Conservation (phyloP, 2,329 filamentous ascomycete species). For the Venturia pyrina region DNA sequence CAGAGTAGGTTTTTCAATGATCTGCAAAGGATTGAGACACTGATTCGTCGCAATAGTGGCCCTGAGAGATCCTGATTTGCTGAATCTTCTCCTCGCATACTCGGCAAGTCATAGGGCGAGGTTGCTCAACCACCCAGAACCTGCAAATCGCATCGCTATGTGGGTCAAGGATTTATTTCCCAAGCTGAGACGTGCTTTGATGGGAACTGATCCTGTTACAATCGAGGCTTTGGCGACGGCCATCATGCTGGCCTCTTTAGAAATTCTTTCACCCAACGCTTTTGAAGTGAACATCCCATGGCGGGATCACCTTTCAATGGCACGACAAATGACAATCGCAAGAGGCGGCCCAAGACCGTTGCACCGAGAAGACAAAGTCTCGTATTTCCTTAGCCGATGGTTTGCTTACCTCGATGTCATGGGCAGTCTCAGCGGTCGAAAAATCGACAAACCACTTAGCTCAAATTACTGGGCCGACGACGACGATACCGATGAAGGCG, state of each 20-base stretch:
- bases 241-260: constrained; percentile 74
- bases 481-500: constrained; percentile 46
- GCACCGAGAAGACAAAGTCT: constrained; percentile 46
- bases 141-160: constrained; percentile 64
- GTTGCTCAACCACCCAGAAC: constrained; percentile 63
- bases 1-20: constrained; percentile 40
- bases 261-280: constrained; percentile 72
- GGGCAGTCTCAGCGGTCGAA: constrained; percentile 56
- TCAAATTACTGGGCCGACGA: constrained; percentile 35
- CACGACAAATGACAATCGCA: constrained; percentile 62
- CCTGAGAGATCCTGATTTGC: constrained; percentile 56
- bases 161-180: constrained; percentile 77
- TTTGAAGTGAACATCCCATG: constrained; percentile 74
- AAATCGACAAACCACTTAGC: constrained; percentile 32
- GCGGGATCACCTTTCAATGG: constrained; percentile 68
- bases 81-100: constrained; percentile 70
- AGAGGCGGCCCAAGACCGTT: constrained; percentile 50
- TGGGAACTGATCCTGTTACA: constrained; percentile 53
- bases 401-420: constrained; percentile 76
- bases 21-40: constrained; percentile 35
- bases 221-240: constrained; percentile 68
- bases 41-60: constrained; percentile 44
- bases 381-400: constrained; percentile 71
- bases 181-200: constrained; percentile 56
- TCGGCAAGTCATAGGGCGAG: constrained; percentile 75